Percentiles rank a stretch among this genome's conserved stretches.
Conservation (phyloP, 257 asterid genomes). For the Solanum appendiculatum region DNA sequence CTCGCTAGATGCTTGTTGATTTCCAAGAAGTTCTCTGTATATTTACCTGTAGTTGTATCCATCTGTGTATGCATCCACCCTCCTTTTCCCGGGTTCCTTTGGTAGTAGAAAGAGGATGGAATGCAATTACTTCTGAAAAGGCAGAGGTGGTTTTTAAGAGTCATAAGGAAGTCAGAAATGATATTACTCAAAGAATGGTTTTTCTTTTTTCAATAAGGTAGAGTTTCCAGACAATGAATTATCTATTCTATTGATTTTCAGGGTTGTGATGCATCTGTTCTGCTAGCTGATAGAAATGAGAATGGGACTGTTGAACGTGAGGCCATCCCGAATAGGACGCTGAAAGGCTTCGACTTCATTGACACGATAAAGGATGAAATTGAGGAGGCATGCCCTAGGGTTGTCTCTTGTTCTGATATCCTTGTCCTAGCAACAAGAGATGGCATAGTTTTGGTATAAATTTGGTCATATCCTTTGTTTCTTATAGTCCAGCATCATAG, state of each 20-base stretch:
- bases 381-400: slow-evolving; percentile 20
- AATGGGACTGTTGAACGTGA: slow-evolving; percentile 9
- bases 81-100: not conserved
- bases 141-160: not conserved
- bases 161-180: not conserved
- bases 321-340: slow-evolving; percentile 19
- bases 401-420: slow-evolving; percentile 30
- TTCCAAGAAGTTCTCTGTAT: not conserved
- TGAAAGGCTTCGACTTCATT: slow-evolving; percentile 20
- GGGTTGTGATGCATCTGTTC: slow-evolving; percentile 32
- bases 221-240: not conserved
- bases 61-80: not conserved
- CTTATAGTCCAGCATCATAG: not conserved
- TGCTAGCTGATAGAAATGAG: slow-evolving; percentile 6
- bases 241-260: not conserved
- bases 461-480: not conserved
- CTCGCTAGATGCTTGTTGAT: not conserved
- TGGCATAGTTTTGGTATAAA: slow-evolving; percentile 18
- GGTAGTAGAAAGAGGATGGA: not conserved
- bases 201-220: not conserved
- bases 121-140: not conserved
- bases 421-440: slow-evolving; percentile 27
- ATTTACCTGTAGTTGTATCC: not conserved
- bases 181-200: not conserved
- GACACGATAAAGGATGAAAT: slow-evolving; percentile 22